phyloP scores from a whole-genome alignment of 495 filamentous ascomycete genomes.

The Physcia stellaris region DNA sequence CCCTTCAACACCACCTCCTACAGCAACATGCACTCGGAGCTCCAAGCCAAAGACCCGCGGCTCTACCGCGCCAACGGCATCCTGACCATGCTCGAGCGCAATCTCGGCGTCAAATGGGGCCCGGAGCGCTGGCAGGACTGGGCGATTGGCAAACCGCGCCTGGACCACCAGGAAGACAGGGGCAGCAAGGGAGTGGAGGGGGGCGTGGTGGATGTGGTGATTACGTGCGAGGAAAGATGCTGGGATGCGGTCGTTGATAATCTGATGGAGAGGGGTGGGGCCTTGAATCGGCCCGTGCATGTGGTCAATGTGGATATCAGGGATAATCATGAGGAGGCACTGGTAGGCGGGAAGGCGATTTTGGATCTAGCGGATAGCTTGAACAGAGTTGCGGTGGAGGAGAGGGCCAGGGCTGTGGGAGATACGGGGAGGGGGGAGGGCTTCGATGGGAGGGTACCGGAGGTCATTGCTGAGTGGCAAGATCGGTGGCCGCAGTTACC shows the following conservation, averaged over 20 bases:
- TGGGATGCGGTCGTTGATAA: slow-evolving; percentile 99
- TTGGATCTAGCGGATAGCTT: slow-evolving; percentile 78
- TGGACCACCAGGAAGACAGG: slow-evolving; percentile 49
- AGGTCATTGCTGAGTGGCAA: slow-evolving; percentile 92
- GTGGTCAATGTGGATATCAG: slow-evolving; percentile 97
- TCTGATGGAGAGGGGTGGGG: slow-evolving; percentile 65
- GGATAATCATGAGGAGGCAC: slow-evolving; percentile 94
- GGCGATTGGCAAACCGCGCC: slow-evolving; percentile 70
- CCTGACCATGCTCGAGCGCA: slow-evolving; percentile 89
- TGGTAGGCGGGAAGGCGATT: slow-evolving; percentile 82
- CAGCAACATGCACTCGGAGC: slow-evolving; percentile 77
- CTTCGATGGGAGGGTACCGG: slow-evolving; percentile 89
- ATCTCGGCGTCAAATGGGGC: slow-evolving; percentile 80
- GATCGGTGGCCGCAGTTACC: slow-evolving; percentile 85
- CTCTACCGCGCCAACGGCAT: slow-evolving; percentile 88
- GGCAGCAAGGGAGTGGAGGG: slow-evolving; percentile 72
- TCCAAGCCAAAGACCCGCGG: slow-evolving; percentile 69
- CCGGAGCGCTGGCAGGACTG: slow-evolving; percentile 99
- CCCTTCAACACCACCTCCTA: slow-evolving; percentile 93
- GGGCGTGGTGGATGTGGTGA: slow-evolving; percentile 84
- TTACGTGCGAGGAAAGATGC: slow-evolving; percentile 96
- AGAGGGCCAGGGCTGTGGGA: slow-evolving; percentile 55
- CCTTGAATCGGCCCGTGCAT: slow-evolving; percentile 83
- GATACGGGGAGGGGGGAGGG: slow-evolving; percentile 52
- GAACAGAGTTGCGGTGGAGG: slow-evolving; percentile 68